Evolutionary conservation across 2,329 filamentous ascomycete species (phyloP).

Genomic region (Fusarium continuum): DNA sequence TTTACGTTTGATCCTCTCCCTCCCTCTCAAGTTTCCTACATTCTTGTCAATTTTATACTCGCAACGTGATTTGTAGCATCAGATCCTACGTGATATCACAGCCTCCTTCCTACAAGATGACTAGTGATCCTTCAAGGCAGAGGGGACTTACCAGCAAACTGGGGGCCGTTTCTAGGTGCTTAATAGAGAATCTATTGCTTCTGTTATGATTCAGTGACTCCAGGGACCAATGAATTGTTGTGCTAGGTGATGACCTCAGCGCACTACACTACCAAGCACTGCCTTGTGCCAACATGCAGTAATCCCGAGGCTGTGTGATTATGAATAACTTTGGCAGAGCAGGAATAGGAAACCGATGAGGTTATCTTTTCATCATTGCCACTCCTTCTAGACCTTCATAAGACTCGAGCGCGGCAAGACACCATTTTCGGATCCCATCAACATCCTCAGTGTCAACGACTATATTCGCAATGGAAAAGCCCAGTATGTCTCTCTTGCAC

Average conservation of each 20-base stretch:
- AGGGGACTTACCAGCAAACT: not conserved
- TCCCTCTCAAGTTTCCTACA: not conserved
- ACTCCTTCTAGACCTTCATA: not conserved
- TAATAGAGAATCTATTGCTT: not conserved
- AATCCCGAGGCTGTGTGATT: not conserved
- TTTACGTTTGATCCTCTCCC: not conserved
- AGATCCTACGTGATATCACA: not conserved
- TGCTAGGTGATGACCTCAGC: not conserved
- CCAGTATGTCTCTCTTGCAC: constrained; percentile 19
- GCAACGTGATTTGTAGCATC: too few species aligned
- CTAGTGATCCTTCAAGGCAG: not conserved
- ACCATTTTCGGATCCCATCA: not conserved
- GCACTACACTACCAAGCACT: not conserved
- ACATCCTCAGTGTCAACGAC: not conserved
- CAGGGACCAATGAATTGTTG: not conserved
- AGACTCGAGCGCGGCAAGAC: not conserved
- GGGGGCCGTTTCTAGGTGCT: not conserved
- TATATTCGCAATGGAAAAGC: constrained; percentile 29
- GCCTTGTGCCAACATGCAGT: not conserved
- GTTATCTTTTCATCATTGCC: constrained; percentile 5
- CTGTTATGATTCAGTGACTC: not conserved
- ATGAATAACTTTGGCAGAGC: not conserved
- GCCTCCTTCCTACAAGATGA: not conserved
- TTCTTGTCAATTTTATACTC: not conserved
- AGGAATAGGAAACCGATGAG: not conserved